These are phyloP conservation scores for Xylaria sp. DNA, from an alignment of 2,329 filamentous ascomycete genomes.

Conservation along the genomic window DNA sequence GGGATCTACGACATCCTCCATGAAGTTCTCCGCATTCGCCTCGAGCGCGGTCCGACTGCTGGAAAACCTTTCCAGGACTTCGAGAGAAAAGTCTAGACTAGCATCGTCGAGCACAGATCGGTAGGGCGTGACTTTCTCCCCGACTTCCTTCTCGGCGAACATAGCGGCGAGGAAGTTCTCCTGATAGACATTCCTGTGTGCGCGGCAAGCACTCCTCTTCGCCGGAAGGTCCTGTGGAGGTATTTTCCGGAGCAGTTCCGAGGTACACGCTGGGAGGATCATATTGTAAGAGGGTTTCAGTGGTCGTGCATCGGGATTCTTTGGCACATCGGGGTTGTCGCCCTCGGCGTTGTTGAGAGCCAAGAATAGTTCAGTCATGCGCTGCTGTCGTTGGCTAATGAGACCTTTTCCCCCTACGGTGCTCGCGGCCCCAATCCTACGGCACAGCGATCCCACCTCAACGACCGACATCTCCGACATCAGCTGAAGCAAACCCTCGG, in stretches of 20 bases:
- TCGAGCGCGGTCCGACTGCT: background rate
- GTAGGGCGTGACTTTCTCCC: constrained; percentile 8
- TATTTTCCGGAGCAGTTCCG: background rate
- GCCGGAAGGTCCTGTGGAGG: background rate
- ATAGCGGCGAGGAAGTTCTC: background rate
- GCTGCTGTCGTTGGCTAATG: background rate
- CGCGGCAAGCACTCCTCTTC: background rate
- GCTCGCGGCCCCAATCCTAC: constrained; percentile 1
- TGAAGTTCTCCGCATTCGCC: constrained; percentile 12
- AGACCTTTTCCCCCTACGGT: background rate
- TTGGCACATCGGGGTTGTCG: background rate
- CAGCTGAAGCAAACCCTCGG: constrained; percentile 4
- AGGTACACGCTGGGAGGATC: constrained; percentile 15
- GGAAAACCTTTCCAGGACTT: constrained; percentile 3
- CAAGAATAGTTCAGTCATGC: constrained; percentile 9
- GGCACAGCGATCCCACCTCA: constrained; percentile 16
- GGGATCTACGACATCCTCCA: constrained; percentile 8
- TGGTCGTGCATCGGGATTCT: constrained; percentile 13
- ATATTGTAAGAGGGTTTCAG: constrained; percentile 8
- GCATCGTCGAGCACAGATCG: constrained; percentile 9
- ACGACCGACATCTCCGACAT: constrained; percentile 17
- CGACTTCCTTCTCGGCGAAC: constrained; percentile 1
- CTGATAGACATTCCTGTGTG: constrained; percentile 1
- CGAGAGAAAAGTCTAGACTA: constrained; percentile 4
- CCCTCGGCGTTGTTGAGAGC: constrained; percentile 2